A percentile compares a stretch with the other conserved stretches of the same genome.
Evolutionary conservation across 441 rosid species (phyloP).

Genomic region (Pelargonium cotyledonis): DNA sequence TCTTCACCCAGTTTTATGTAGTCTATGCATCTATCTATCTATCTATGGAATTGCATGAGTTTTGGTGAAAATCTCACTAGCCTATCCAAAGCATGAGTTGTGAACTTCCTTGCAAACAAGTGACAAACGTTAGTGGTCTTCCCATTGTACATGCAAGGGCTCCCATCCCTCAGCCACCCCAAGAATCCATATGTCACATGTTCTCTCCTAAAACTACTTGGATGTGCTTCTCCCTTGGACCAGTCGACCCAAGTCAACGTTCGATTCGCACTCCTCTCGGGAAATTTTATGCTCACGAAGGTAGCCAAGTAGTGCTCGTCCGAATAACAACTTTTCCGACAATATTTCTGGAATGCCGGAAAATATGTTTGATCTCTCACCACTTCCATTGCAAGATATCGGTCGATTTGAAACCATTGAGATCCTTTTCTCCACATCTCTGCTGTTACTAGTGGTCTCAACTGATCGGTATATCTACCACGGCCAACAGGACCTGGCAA

Average conservation of each 20-base stretch:
- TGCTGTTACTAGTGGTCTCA: constrained; percentile 37
- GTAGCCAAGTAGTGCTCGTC: constrained; percentile 58
- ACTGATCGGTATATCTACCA: constrained; percentile 42
- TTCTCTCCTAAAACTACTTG: constrained; percentile 29
- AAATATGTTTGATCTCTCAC: no score
- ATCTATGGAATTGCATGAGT: constrained; percentile 38
- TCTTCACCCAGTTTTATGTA: no score
- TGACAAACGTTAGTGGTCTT: constrained; percentile 30
- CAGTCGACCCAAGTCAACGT: constrained; percentile 68
- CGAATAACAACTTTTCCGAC: no score
- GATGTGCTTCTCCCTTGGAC: constrained; percentile 72
- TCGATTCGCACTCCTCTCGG: constrained; percentile 40
- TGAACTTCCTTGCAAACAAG: constrained; percentile 79
- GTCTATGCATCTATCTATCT: no score
- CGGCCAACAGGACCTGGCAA: constrained; percentile 47
- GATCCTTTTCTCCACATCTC: constrained; percentile 74
- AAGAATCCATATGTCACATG: constrained; percentile 34
- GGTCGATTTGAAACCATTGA: constrained; percentile 31
- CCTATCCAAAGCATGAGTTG: constrained; percentile 36
- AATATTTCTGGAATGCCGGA: no score
- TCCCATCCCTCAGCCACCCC: constrained; percentile 33
- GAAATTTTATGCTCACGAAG: constrained; percentile 29
- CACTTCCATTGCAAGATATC: no score
- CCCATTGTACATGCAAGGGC: constrained; percentile 43
- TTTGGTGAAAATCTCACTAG: constrained; percentile 42